These are phyloP conservation scores for Podospora conica DNA, from an alignment of 495 filamentous ascomycete genomes.

Conservation along the genomic window DNA sequence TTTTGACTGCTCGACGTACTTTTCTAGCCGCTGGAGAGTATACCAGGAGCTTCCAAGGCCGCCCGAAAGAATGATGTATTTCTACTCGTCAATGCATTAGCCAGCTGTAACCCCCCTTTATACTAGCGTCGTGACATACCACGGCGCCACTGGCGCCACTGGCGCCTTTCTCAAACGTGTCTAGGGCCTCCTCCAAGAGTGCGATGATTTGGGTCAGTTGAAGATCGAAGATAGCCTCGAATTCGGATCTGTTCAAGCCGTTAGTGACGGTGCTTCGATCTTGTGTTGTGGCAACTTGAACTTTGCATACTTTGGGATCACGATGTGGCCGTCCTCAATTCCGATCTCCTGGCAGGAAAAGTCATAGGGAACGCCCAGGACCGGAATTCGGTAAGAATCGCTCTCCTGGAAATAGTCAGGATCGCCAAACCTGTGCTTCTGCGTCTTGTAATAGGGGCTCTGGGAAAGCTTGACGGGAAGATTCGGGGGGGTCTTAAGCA, in stretches of 20 bases:
- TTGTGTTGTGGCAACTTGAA: no score
- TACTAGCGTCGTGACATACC: background rate
- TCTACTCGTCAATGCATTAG: background rate
- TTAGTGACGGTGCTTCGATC: background rate
- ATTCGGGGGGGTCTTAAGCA: background rate
- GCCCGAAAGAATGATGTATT: constrained; percentile 4
- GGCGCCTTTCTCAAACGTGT: constrained; percentile 3
- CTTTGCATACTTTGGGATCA: background rate
- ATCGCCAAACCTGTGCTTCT: constrained; percentile 4
- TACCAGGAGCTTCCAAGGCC: constrained; percentile 4
- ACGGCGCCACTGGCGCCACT: background rate
- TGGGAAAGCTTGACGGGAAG: background rate
- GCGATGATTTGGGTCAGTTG: background rate
- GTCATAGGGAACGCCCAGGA: background rate
- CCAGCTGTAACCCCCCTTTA: background rate
- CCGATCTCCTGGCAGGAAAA: background rate
- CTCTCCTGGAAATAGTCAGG: background rate
- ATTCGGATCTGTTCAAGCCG: background rate
- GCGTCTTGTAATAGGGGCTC: background rate
- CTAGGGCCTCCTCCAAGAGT: background rate
- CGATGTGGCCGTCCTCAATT: background rate
- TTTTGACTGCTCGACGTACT: background rate
- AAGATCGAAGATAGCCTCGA: background rate
- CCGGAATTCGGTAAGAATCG: background rate
- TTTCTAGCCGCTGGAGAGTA: background rate